These are phyloP conservation scores for Earliella scabrosa DNA, from an alignment of 1,284 basidiomycete species.

Conservation along the genomic window DNA sequence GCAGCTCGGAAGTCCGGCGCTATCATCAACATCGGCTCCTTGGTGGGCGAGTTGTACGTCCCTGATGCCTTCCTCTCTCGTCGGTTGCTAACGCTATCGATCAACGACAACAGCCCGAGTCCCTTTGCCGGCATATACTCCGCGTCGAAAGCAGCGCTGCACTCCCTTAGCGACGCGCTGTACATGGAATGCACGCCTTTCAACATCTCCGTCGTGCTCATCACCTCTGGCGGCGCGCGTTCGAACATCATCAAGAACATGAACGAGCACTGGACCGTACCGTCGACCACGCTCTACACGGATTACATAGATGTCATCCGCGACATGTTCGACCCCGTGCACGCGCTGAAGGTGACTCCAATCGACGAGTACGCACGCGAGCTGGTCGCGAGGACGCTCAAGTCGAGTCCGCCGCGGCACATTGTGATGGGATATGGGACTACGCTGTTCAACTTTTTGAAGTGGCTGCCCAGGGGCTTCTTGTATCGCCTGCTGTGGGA, in stretches of 20 bases:
- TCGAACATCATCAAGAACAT: slow-evolving; percentile 63
- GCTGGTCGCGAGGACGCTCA: no score
- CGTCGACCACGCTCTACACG: slow-evolving; percentile 52
- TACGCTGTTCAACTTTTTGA: no score
- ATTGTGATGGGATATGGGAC: no score
- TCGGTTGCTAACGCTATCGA: no score
- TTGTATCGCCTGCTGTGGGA: slow-evolving; percentile 53
- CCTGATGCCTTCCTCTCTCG: no score
- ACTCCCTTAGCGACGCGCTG: slow-evolving; percentile 63
- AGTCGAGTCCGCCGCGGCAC: no score
- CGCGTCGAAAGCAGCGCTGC: slow-evolving; percentile 69
- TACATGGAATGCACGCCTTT: slow-evolving; percentile 74
- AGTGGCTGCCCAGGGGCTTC: slow-evolving; percentile 54
- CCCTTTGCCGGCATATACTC: slow-evolving; percentile 76
- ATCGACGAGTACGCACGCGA: no score
- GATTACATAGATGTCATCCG: slow-evolving; percentile 54
- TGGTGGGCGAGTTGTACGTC: slow-evolving; percentile 63
- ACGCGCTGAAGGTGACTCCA: no score
- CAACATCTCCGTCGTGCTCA: slow-evolving; percentile 59
- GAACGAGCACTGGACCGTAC: slow-evolving; percentile 43
- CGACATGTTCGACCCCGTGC: no score
- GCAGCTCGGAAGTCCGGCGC: slow-evolving; percentile 53
- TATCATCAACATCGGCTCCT: slow-evolving; percentile 76
- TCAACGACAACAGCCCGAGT: slow-evolving; percentile 49
- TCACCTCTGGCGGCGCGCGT: slow-evolving; percentile 60